These are phyloP conservation scores for Metschnikowia reukaufii DNA, from an alignment of 805 yeast genomes.

Conservation along the genomic window DNA sequence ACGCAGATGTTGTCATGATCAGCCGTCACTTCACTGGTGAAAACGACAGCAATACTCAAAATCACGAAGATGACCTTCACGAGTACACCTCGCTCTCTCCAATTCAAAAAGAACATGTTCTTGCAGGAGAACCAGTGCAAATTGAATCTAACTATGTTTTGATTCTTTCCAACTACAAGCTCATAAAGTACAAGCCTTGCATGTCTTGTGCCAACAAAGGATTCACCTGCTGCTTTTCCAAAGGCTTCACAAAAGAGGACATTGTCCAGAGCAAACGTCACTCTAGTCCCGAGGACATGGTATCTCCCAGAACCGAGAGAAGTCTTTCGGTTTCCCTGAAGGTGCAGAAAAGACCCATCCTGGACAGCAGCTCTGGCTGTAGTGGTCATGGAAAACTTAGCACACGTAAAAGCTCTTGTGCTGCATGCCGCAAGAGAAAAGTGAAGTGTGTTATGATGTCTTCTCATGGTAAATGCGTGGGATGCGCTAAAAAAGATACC, in stretches of 20 bases:
- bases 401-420: conserved; percentile 38
- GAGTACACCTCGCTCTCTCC: conserved; percentile 13
- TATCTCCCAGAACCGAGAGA: not conserved
- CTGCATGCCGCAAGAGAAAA: conserved; percentile 43
- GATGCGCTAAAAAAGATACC: conserved; percentile 39
- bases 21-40: conserved; percentile 18
- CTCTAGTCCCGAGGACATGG: not conserved
- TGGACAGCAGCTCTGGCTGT: conserved; percentile 4
- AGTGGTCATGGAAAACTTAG: not conserved
- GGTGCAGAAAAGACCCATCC: conserved; percentile 10
- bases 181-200: conserved; percentile 55
- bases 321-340: not conserved
- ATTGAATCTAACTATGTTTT: conserved; percentile 15
- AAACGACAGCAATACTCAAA: not conserved
- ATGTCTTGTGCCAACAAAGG: conserved; percentile 51
- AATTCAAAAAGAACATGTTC: conserved; percentile 13
- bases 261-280: conserved; percentile 39
- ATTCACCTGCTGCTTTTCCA: conserved; percentile 54
- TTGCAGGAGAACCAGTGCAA: conserved; percentile 19
- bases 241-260: conserved; percentile 67
- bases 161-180: conserved; percentile 29
- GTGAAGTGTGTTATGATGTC: conserved; percentile 41
- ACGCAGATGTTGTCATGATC: conserved; percentile 56
- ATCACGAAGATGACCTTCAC: conserved; percentile 6
- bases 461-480: conserved; percentile 36